Base-by-base conservation (phyloP, 768 basidiomycete species). In the Suillus alpinus region DNA sequence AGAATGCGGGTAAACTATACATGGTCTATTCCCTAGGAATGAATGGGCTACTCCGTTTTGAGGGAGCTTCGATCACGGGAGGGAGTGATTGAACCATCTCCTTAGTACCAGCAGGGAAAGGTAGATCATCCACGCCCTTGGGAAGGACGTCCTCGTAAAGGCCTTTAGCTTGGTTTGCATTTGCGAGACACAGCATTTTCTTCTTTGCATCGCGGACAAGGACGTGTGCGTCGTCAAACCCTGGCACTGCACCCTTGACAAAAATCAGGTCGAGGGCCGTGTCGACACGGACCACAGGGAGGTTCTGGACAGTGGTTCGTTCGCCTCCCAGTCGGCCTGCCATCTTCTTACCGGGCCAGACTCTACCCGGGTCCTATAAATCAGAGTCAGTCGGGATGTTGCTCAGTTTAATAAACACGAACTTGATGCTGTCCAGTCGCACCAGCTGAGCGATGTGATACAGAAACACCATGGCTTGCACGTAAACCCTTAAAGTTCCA, bases 321-420 rank as follows among this genome's bases (percentile, higher is more conserved):
- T 85, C 81, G 59, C 87, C 89, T 55, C 97, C 97, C 81, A 98
- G 87, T 26, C 88, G 88, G 37, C 97, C 97, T 10, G 96, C 87
- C 96, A 97, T 98, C 80, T 98, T 98, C 79, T 95, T 97, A 40
- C 97, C 97, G 4, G 97, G 97, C 77, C 92, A 94, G 6, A 98
- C 82, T 68, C 97, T 87, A 51, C 97, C 97, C 29, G 97, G 96
- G 68, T 97, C 95, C 95, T 98, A 62, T 16, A 57, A 10, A 61
- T 53, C 40, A 68, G 53, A 23, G 23, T 43, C 53, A 44, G 7
- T 4, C 31, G 12, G 23, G 14, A 18, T 37, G 6, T 20, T 18
- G 29, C 34, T n/a, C 18, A 57, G 39, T 44, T 6, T 20, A 51
- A 20, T 51, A 32, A 43, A 18, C 55, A 73, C 81, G 62, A 65